Conservation (phyloP, 2,329 filamentous ascomycete species). For the Neonectria neomacrospora region DNA sequence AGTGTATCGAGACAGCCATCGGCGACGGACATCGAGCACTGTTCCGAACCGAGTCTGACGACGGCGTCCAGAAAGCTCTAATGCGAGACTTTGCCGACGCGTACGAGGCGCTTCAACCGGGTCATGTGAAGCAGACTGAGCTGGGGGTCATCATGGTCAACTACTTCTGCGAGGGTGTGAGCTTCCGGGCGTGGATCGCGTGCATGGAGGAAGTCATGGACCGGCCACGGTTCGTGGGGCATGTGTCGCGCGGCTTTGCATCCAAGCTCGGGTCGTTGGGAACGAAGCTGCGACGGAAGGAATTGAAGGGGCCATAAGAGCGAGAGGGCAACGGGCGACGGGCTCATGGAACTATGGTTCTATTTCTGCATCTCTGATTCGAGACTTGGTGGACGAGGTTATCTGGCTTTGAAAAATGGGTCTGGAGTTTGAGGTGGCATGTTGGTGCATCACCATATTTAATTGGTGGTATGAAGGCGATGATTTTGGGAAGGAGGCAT, state of each 20-base stretch:
- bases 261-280: conserved; percentile 42
- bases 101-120: conserved; percentile 46
- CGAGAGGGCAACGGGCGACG: background rate
- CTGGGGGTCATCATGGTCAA: conserved; percentile 43
- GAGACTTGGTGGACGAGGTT: background rate
- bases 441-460: background rate
- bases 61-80: conserved; percentile 44
- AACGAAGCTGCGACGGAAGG: conserved; percentile 46
- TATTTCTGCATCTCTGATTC: background rate
- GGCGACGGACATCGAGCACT: conserved; percentile 49
- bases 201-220: conserved; percentile 42
- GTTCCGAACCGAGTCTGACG: conserved; percentile 42
- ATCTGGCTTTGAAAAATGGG: background rate
- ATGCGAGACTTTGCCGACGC: conserved; percentile 51
- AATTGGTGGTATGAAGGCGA: background rate
- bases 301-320: conserved; percentile 39
- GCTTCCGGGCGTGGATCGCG: conserved; percentile 43
- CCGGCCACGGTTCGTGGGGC: conserved; percentile 45
- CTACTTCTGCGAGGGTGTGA: conserved; percentile 50
- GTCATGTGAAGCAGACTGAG: conserved; percentile 37
- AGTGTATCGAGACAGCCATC: conserved; percentile 47
- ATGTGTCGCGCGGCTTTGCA: conserved; percentile 48
- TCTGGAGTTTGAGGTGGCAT: background rate
- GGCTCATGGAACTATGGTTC: background rate
- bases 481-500: background rate